phyloP scores from a whole-genome alignment of 371 early-diverging fungal species.

The Mucor irregularis region DNA sequence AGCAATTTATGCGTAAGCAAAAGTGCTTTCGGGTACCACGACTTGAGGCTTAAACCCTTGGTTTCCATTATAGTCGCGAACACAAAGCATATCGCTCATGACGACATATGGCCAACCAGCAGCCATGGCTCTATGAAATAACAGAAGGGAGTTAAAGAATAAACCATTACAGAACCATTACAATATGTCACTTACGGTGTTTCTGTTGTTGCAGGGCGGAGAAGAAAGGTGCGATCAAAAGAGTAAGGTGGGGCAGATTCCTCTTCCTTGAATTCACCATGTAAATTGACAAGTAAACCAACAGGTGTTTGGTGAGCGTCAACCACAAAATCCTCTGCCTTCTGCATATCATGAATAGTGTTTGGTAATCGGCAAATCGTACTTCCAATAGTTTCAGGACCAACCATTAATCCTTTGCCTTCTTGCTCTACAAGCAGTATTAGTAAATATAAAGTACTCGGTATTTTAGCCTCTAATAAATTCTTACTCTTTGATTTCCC shows the following conservation, averaged over 20 bases:
- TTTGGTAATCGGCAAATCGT: conserved; percentile 43
- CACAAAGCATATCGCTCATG: conserved; percentile 53
- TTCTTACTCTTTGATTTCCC: conserved; percentile 32
- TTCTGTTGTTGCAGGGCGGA: conserved; percentile 52
- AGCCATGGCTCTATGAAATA: conserved; percentile 39
- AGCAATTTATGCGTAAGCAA: no score
- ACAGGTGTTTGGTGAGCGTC: conserved; percentile 56
- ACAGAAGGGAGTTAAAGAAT: no score
- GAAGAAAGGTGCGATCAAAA: conserved; percentile 57
- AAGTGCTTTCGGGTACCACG: conserved; percentile 15
- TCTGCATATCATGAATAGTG: conserved; percentile 45
- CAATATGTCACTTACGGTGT: conserved; percentile 39
- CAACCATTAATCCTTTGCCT: conserved; percentile 32
- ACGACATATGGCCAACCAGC: conserved; percentile 56
- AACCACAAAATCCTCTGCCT: conserved; percentile 42
- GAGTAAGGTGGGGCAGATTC: conserved; percentile 33
- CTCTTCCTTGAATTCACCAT: conserved; percentile 62
- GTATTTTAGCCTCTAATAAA: neutral
- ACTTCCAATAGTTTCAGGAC: conserved; percentile 39
- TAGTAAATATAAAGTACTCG: neutral
- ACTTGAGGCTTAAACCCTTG: conserved; percentile 34
- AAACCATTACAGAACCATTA: neutral
- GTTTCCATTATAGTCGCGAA: conserved; percentile 49
- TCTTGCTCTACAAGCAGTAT: conserved; percentile 30
- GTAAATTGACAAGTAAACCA: conserved; percentile 37